Conservation (phyloP, 1,284 basidiomycete genomes). For the Apiotrichum veenhuisii region DNA sequence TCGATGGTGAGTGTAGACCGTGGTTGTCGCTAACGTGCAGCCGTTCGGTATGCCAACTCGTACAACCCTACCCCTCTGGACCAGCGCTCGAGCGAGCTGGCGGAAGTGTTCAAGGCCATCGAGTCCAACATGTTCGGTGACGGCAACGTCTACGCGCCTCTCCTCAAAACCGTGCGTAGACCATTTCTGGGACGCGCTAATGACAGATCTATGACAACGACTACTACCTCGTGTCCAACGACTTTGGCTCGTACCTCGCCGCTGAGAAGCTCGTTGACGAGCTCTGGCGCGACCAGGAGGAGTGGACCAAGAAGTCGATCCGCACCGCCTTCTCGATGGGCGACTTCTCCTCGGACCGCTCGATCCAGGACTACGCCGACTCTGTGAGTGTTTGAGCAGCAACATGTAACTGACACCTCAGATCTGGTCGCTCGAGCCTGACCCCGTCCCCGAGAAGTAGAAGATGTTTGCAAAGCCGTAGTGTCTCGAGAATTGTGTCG, state of each 20-base stretch:
- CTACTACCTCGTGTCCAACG: constrained; percentile 70
- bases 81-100: constrained; percentile 73
- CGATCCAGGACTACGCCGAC: constrained; percentile 78
- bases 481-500: not conserved
- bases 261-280: constrained; percentile 81
- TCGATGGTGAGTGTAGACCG: constrained; percentile 56
- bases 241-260: constrained; percentile 83
- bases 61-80: constrained; percentile 76
- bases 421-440: constrained; percentile 45
- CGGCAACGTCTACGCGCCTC: constrained; percentile 70
- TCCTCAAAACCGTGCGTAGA: constrained; percentile 35
- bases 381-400: constrained; percentile 29
- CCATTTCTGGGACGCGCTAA: constrained; percentile 5
- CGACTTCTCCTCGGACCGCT: constrained; percentile 87
- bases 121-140: constrained; percentile 73
- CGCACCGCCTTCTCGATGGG: constrained; percentile 80
- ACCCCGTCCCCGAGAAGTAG: constrained; percentile 31
- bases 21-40: not conserved
- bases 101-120: constrained; percentile 62
- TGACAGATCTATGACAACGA: constrained; percentile 53
- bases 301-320: constrained; percentile 89
- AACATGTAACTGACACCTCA: constrained; percentile 12
- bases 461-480: not conserved
- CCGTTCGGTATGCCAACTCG: constrained; percentile 73
- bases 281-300: constrained; percentile 70